These are phyloP conservation scores for Hondaea fermentalgiana DNA, from an alignment of 108 stramenopile species.

Conservation along the genomic window DNA sequence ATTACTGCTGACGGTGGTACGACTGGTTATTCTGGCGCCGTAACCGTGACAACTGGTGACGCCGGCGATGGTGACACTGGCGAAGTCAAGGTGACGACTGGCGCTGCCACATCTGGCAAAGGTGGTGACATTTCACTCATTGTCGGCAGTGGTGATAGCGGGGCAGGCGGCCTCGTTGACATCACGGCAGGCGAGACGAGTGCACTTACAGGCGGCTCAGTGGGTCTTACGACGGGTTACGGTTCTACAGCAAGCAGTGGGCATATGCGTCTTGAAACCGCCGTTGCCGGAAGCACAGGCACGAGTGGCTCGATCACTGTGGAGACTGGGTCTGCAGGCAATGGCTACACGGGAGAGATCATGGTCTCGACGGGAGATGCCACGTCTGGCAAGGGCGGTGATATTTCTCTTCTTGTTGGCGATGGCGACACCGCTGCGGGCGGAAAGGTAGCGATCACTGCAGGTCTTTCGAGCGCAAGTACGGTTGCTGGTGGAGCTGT, in stretches of 20 bases:
- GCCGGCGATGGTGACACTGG: slow-evolving; percentile 24
- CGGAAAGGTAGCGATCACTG: background rate
- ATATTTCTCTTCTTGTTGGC: background rate
- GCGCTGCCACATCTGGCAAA: background rate
- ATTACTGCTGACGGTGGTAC: background rate
- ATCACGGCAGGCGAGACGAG: slow-evolving; percentile 12
- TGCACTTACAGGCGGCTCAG: slow-evolving; percentile 5
- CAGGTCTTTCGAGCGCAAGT: background rate
- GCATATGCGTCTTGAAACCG: slow-evolving; percentile 14
- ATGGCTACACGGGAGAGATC: background rate
- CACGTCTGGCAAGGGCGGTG: background rate
- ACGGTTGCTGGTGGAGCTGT: background rate
- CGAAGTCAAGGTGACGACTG: slow-evolving; percentile 27
- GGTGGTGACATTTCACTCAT: background rate
- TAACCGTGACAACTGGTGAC: background rate
- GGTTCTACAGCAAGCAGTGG: slow-evolving; percentile 31
- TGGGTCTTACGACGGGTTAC: slow-evolving; percentile 21
- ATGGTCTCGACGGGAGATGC: background rate
- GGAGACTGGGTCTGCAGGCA: background rate
- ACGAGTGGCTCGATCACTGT: background rate
- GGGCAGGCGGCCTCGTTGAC: slow-evolving; percentile 25
- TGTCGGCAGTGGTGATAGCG: slow-evolving; percentile 2
- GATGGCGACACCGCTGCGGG: background rate
- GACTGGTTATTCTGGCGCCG: background rate
- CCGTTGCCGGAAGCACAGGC: slow-evolving; percentile 20